Evolutionary conservation across 306 rosid species (phyloP), one percentile per base, ranked within the genome.

Genomic region (Vicia sativa): DNA sequence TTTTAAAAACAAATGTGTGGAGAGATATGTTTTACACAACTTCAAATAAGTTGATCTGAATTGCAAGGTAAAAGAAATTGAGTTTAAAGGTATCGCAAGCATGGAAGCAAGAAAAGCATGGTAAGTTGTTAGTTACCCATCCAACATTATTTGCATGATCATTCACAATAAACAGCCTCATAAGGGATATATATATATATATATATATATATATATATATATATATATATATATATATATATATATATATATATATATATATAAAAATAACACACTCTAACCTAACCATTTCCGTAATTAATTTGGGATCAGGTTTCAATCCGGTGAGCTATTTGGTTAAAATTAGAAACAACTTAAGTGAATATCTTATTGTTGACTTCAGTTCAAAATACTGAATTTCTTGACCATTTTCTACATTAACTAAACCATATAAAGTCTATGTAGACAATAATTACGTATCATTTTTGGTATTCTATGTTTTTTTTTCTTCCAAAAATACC

Each of bases 101-200:
- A 72, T 78, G 80, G 76, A 92, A 77, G 93, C 96, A 86, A 69
- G 82, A 80, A 83, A 90, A 80, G 96, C 82, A 78, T 88, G 95
- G 26, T 11, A 68, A 39, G 43, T 81, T 76, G 76, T 80, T 80
- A 72, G 76, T 80, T 80, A 72, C 71, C 76, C 11, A 78, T 81
- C 80, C 77, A 89, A 82, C 87, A 77, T 74, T 65, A 76, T 85
- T 74, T 85, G 85, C 84, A 83, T 81, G 93, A 84, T 75, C 74
- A 60, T 69, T 77, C 66, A 60, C 73, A 75, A 66, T 49, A 62
- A 74, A 79, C 77, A 41, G 19, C 41, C 60, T 75, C 48, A 25
- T 57, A 62, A 38, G 73, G 65, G 42, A 74, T 28, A 49, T 62
- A 29, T 53, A 58, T 69, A 74, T 72, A 72, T 53, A 58, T 69